phyloP scores from a whole-genome alignment of 257 asterid genomes.

The Paulownia fortunei region DNA sequence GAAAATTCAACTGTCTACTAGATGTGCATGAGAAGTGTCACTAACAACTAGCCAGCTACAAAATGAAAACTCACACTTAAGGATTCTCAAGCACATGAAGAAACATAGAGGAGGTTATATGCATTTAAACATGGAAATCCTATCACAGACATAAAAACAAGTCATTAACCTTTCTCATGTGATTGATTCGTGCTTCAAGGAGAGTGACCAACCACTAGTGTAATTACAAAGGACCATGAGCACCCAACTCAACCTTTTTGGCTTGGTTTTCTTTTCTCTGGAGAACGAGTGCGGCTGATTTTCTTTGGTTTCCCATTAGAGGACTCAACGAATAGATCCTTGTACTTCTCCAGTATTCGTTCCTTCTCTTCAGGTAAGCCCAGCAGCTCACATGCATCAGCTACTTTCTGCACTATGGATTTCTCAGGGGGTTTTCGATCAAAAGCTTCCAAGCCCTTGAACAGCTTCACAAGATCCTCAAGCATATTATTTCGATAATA shows the following conservation, averaged over 20 bases:
- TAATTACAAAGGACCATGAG: neutral
- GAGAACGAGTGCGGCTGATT: constrained; percentile 28
- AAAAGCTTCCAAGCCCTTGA: constrained; percentile 76
- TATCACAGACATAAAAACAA: neutral
- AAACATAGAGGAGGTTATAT: too few species aligned
- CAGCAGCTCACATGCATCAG: constrained; percentile 73
- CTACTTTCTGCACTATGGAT: constrained; percentile 72
- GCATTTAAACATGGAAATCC: neutral
- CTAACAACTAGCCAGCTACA: neutral
- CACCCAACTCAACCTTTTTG: constrained; percentile 3
- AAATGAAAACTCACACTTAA: neutral
- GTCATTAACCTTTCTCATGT: neutral
- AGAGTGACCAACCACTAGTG: neutral
- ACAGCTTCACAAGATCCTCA: constrained; percentile 75
- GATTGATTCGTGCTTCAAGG: neutral
- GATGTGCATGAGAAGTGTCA: neutral
- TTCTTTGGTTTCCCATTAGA: constrained; percentile 42
- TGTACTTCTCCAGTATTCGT: constrained; percentile 68
- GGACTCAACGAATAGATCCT: constrained; percentile 53
- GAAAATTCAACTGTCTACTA: neutral
- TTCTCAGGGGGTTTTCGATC: constrained; percentile 86
- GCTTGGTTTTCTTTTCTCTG: constrained; percentile 36
- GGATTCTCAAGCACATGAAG: too few species aligned
- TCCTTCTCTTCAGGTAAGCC: constrained; percentile 75
- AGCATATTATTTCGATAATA: constrained; percentile 76